Base-by-base conservation (phyloP, 2,329 filamentous ascomycete genomes). In the Cordyceps pruinosa region DNA sequence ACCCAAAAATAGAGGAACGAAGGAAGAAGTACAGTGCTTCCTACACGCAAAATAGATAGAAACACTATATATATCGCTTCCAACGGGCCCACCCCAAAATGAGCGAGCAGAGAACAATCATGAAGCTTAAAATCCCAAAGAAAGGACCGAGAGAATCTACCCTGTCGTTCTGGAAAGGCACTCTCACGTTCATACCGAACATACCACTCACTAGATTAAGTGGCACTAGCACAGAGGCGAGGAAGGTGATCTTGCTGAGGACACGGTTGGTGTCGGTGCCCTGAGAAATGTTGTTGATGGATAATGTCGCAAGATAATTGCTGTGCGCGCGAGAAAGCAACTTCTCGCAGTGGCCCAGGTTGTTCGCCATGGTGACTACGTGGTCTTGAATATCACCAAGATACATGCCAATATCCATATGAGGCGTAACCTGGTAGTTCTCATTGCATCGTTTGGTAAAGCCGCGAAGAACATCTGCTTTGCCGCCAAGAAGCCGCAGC, bases 401-500 rank as follows among this genome's bases (percentile, higher is more conserved):
- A 69, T 99, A 99, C 66, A 99, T 83, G 23, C 92, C 94, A 63
- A 99, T 96, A 68, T 99, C 94, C 75, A 94, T 94, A 48, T 92
- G 89, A 7, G 94, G 94, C 1, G 94, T 96, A 53, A 97, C 89
- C 63, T 90, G 88, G 77, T 96, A 97, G 62, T 96, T 90, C 69
- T 97, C 93, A 70, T 97, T 99, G 82, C 94, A 99, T 52, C 95
- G 90, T 77, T 99, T 99, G 53, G 94, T 95, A 68, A 99, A 99
- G 30, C 93, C 92, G 64, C 90, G 91, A 66, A 99, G 90, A 58
- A 99, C 94, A 70, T 99, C 94, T n/a, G 94, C 94, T 73, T 99
- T 99, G 67, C 93, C 93, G 56, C 93, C 93, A 1, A 99, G 80
- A 8, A 99, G 85, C 44, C 95, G 89, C 78, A 97, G 88, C 63